Evolutionary conservation across 2,329 filamentous ascomycete species (phyloP).

Genomic region (Fusarium poae): DNA sequence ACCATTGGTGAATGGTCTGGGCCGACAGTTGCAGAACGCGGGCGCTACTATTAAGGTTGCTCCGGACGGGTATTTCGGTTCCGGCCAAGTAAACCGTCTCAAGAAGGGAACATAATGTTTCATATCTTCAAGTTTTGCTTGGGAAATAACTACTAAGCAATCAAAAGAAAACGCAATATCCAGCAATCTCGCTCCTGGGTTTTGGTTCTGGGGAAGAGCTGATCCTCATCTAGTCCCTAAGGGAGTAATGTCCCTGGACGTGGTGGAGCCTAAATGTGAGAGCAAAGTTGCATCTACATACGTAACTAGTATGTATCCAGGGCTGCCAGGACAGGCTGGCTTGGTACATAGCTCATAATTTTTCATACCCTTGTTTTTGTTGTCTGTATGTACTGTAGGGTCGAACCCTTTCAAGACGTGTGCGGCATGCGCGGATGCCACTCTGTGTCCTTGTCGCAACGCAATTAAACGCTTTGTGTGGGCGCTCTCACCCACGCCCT

Average conservation of each 20-base stretch:
- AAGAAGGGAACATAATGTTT: constrained; percentile 1
- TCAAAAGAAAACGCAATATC: constrained; percentile 1
- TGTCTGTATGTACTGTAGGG: constrained; percentile 12
- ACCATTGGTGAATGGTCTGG: constrained; percentile 40
- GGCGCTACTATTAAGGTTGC: constrained; percentile 34
- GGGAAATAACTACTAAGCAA: constrained; percentile 2
- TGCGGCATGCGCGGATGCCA: constrained; percentile 40
- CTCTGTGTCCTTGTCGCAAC: constrained; percentile 36
- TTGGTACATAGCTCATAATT: constrained; percentile 22
- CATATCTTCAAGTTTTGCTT: background rate
- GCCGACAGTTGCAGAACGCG: constrained; percentile 44
- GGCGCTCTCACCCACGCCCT: constrained; percentile 36
- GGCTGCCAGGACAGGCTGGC: constrained; percentile 20
- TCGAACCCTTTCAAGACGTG: constrained; percentile 44
- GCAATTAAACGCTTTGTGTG: constrained; percentile 28
- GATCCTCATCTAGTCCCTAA: constrained; percentile 30
- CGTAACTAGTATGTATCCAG: background rate
- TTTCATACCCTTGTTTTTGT: constrained; percentile 36
- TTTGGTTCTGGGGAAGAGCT: constrained; percentile 20
- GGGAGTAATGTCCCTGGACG: constrained; percentile 18
- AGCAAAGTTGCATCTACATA: background rate
- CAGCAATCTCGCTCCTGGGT: constrained; percentile 14
- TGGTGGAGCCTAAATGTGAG: constrained; percentile 27
- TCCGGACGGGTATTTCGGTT: constrained; percentile 22
- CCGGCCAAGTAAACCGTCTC: constrained; percentile 9